Evolutionary conservation across 2,329 filamentous ascomycete species (phyloP).

Genomic region (Didymella pinodella): DNA sequence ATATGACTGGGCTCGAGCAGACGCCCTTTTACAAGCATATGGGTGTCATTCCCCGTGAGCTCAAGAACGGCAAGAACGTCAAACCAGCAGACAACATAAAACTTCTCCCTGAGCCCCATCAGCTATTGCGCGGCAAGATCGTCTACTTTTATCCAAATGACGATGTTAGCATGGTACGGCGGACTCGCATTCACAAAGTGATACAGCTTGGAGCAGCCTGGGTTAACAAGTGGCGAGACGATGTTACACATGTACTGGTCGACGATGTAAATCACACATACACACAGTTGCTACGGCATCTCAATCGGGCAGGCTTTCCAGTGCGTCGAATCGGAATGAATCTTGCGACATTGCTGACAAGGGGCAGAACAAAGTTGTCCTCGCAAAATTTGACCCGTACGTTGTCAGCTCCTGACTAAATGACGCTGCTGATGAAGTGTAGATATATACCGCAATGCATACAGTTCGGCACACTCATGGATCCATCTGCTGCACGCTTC

Average conservation of each 20-base stretch:
- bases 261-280: constrained; percentile 71
- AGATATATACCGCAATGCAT: constrained; percentile 54
- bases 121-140: constrained; percentile 45
- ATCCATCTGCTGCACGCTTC: constrained; percentile 68
- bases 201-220: constrained; percentile 72
- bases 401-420: background rate
- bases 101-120: constrained; percentile 42
- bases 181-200: constrained; percentile 76
- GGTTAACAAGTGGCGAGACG: constrained; percentile 63
- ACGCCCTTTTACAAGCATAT: constrained; percentile 39
- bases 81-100: constrained; percentile 43
- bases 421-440: background rate
- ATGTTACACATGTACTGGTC: constrained; percentile 80
- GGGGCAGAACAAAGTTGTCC: constrained; percentile 51
- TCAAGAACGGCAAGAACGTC: constrained; percentile 40
- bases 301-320: constrained; percentile 60
- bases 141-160: constrained; percentile 80
- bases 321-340: constrained; percentile 45
- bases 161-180: constrained; percentile 72
- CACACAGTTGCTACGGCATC: constrained; percentile 66
- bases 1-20: constrained; percentile 23
- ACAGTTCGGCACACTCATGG: constrained; percentile 51
- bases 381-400: constrained; percentile 59
- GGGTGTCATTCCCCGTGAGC: constrained; percentile 42
- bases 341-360: background rate